Evolutionary conservation across 345 rosid species (phyloP).

Genomic region (Aurinia saxatilis): DNA sequence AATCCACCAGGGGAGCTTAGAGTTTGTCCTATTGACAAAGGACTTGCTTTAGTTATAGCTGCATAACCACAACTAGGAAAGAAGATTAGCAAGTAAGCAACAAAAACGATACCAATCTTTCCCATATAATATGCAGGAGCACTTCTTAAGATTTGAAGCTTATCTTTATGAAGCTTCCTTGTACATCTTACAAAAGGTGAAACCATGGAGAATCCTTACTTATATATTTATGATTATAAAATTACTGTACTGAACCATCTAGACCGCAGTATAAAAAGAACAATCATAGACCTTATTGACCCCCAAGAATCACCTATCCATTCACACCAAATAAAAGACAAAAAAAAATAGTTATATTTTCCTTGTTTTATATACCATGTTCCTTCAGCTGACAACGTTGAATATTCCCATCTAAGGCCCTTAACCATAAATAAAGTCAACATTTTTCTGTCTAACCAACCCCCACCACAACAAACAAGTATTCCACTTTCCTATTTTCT

Average conservation of each 20-base stretch:
- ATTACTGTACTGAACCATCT: not conserved
- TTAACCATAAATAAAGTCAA: conserved; percentile 7
- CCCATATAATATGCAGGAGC: conserved; percentile 10
- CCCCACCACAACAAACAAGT: not conserved
- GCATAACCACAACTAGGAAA: conserved; percentile 15
- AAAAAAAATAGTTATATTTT: not conserved
- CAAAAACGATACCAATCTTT: conserved; percentile 8
- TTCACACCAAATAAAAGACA: not conserved
- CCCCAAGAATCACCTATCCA: not conserved
- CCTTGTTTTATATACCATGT: conserved; percentile 4
- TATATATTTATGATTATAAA: not conserved
- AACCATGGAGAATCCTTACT: not conserved
- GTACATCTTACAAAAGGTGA: not conserved
- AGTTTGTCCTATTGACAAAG: conserved; percentile 26
- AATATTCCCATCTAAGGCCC: conserved; percentile 1
- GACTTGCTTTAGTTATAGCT: conserved; percentile 18
- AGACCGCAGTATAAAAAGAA: not conserved
- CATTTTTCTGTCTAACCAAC: conserved; percentile 3
- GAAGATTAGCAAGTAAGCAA: not conserved
- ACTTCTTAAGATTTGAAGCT: conserved; percentile 6
- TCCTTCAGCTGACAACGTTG: conserved; percentile 17
- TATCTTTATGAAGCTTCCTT: conserved; percentile 3
- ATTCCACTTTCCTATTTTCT: not conserved
- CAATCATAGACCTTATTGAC: conserved; percentile 12
- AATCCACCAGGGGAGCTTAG: conserved; percentile 16